Conservation (phyloP, 768 basidiomycete genomes). For the Dacryopinax spathularia region DNA sequence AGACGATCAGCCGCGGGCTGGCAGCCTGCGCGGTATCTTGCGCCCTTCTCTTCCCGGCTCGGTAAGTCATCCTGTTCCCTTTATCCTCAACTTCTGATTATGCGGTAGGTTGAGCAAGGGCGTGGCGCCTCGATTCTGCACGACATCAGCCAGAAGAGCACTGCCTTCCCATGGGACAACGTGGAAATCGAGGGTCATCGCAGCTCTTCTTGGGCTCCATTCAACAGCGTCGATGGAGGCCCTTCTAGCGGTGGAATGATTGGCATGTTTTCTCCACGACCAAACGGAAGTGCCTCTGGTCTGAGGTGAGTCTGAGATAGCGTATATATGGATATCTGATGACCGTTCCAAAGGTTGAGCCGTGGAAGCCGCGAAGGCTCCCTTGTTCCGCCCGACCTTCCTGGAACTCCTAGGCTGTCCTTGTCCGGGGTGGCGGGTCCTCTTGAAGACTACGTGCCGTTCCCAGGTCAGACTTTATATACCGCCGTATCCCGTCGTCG, state of each 20-base stretch:
- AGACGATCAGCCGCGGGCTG: neutral
- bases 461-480: neutral
- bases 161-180: neutral
- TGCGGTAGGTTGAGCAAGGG: neutral
- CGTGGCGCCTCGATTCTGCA: neutral
- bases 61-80: neutral
- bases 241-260: neutral
- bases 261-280: neutral
- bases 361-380: neutral
- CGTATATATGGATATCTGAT: no score
- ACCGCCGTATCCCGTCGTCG: neutral
- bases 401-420: neutral
- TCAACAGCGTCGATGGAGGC: neutral
- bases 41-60: neutral
- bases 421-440: neutral
- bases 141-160: constrained; percentile 1
- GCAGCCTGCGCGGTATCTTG: neutral
- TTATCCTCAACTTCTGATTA: neutral
- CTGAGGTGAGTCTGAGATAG: neutral
- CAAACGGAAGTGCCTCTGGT: neutral
- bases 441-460: neutral
- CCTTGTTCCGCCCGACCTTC: neutral
- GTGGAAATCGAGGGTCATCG: neutral
- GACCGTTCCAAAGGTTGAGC: neutral
- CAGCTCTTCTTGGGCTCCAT: neutral